These are phyloP conservation scores for Knufia fluminis DNA, from an alignment of 2,329 filamentous ascomycete species.

Conservation along the genomic window DNA sequence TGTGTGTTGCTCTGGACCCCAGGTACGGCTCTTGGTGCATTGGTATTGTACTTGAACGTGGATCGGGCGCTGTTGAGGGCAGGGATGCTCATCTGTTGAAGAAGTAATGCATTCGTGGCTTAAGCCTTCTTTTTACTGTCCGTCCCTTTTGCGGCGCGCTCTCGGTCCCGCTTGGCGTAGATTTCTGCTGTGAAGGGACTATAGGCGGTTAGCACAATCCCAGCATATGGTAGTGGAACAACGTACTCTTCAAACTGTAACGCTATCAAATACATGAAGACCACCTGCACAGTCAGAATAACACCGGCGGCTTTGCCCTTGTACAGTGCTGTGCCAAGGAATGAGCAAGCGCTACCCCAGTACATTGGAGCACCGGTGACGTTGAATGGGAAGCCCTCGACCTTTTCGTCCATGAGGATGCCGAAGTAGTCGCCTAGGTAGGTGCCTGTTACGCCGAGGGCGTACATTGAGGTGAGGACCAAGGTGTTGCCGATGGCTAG, in stretches of 20 bases:
- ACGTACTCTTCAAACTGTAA: conserved; percentile 71
- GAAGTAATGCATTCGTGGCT: conserved; percentile 24
- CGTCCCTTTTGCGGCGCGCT: conserved; percentile 19
- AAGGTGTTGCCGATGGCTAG: conserved; percentile 70
- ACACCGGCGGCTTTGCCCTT: conserved; percentile 82
- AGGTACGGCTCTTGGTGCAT: too few species aligned
- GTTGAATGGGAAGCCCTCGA: conserved; percentile 94
- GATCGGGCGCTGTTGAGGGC: neutral
- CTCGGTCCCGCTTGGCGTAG: conserved; percentile 64
- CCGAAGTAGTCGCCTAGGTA: conserved; percentile 98
- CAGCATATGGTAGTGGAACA: neutral
- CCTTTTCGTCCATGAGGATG: conserved; percentile 90
- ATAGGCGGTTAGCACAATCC: neutral
- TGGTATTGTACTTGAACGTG: too few species aligned
- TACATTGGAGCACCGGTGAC: conserved; percentile 91
- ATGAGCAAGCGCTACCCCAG: conserved; percentile 84
- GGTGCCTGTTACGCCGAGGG: conserved; percentile 85
- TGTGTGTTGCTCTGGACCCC: too few species aligned
- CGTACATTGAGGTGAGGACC: conserved; percentile 82
- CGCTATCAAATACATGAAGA: conserved; percentile 69
- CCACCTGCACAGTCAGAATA: conserved; percentile 64
- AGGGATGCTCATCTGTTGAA: neutral
- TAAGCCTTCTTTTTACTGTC: conserved; percentile 32
- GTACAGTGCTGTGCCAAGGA: conserved; percentile 75
- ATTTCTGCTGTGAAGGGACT: conserved; percentile 84